phyloP scores from a whole-genome alignment of 83 land plant genomes.

The Picea engelmannii region DNA sequence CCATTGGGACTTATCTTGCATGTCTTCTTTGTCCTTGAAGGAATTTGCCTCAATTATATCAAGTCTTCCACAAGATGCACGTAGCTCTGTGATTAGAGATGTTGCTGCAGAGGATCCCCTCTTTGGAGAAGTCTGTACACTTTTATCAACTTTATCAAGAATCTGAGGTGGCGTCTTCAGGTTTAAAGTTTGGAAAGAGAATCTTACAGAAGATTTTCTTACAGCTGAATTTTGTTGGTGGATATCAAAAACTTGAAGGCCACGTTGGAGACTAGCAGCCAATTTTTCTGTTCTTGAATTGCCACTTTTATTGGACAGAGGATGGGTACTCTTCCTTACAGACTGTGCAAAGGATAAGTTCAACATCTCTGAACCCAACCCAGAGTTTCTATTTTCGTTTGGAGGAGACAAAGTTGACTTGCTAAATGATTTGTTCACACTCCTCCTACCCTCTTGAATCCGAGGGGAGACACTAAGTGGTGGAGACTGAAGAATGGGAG shows the following conservation, averaged over 20 bases:
- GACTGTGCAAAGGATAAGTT: slow-evolving; percentile 21
- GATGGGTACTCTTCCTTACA: slow-evolving; percentile 24
- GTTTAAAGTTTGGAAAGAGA: slow-evolving; percentile 58
- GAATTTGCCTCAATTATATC: no score
- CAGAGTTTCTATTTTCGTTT: slow-evolving; percentile 17
- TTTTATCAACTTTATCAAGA: slow-evolving; percentile 53
- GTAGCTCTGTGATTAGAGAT: no score
- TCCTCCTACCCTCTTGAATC: slow-evolving; percentile 39
- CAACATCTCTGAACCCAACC: slow-evolving; percentile 9
- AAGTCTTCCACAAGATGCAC: no score
- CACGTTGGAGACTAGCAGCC: slow-evolving; percentile 75
- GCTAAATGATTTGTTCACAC: slow-evolving; percentile 32
- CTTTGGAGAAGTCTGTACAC: slow-evolving; percentile 49
- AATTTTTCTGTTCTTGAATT: no score
- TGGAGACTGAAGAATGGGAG: slow-evolving; percentile 43
- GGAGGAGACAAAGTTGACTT: slow-evolving; percentile 26
- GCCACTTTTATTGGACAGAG: no score
- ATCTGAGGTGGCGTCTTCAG: no score
- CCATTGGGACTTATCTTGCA: slow-evolving; percentile 22
- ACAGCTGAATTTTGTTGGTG: slow-evolving; percentile 40
- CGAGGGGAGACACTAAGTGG: slow-evolving; percentile 50
- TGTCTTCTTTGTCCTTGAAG: slow-evolving; percentile 16
- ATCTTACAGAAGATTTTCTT: slow-evolving; percentile 58
- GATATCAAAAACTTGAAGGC: slow-evolving; percentile 68
- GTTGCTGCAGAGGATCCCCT: no score